Evolutionary conservation across 345 rosid genomes (phyloP).

Genomic region (Gynandropsis gynandra): DNA sequence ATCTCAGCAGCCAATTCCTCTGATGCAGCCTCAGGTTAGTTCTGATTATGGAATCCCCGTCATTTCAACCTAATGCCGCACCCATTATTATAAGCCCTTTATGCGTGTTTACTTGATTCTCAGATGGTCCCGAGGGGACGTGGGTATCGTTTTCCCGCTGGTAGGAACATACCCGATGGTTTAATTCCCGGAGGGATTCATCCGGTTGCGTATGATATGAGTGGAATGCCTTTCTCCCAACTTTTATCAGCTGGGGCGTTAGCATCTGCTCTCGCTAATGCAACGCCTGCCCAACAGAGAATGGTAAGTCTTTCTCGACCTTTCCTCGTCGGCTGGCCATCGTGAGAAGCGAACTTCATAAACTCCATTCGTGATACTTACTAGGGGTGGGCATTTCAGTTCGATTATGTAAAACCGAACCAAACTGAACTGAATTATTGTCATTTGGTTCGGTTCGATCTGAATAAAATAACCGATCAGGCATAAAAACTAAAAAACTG

Average conservation of each 20-base stretch:
- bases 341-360: too few species aligned
- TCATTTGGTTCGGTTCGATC: too few species aligned
- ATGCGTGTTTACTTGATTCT: neutral
- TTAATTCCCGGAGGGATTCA: conserved; percentile 76
- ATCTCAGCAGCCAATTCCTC: conserved; percentile 76
- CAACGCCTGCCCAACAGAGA: conserved; percentile 66
- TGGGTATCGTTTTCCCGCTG: conserved; percentile 68
- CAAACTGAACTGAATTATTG: too few species aligned
- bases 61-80: neutral
- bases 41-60: neutral
- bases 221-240: conserved; percentile 54
- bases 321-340: too few species aligned
- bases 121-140: conserved; percentile 93
- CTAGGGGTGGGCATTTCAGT: too few species aligned
- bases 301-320: conserved; percentile 33
- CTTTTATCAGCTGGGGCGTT: conserved; percentile 47
- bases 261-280: conserved; percentile 64
- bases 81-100: neutral
- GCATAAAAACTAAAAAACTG: too few species aligned
- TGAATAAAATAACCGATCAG: too few species aligned
- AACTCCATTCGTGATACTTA: too few species aligned
- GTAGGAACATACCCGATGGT: conserved; percentile 71
- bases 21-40: conserved; percentile 81
- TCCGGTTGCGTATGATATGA: conserved; percentile 65
- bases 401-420: too few species aligned